phyloP scores from a whole-genome alignment of 352 stramenopile genomes.

The Phytopythium boreale region DNA sequence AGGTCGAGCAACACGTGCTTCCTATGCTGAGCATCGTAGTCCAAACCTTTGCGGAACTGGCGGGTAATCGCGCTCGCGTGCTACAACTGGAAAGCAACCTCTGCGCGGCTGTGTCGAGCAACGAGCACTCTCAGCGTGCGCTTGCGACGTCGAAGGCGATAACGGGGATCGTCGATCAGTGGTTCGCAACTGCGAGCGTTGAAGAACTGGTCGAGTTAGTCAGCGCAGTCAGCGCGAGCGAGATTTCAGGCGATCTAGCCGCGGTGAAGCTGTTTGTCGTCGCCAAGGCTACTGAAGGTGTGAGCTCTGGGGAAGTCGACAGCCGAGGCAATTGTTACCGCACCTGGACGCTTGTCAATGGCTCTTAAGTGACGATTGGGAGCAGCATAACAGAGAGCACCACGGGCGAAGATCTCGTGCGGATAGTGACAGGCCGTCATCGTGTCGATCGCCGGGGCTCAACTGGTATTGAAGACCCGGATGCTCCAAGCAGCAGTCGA shows the following conservation, averaged over 20 bases:
- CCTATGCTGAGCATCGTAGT: not conserved
- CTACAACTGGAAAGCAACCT: not conserved
- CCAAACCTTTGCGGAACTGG: not conserved
- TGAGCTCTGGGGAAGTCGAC: not conserved
- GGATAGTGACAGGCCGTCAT: not conserved
- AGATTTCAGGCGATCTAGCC: not conserved
- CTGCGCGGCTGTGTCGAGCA: not conserved
- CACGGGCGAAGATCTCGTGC: not conserved
- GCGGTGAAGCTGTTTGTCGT: not conserved
- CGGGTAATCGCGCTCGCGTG: not conserved
- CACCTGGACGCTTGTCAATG: not conserved
- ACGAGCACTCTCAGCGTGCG: not conserved
- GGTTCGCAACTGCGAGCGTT: not conserved
- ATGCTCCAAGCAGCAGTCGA: too few relatives aligned
- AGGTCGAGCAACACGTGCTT: not conserved
- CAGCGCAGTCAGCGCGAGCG: not conserved
- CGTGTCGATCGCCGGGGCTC: not conserved
- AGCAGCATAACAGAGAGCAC: not conserved
- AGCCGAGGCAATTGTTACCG: not conserved
- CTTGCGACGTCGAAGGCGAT: not conserved
- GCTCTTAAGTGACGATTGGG: not conserved
- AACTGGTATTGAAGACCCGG: not conserved
- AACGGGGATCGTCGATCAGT: not conserved
- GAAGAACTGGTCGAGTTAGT: not conserved
- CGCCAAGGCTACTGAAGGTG: not conserved